Base-by-base conservation (phyloP, 768 basidiomycete species). In the Amanita pseudoporphyria region DNA sequence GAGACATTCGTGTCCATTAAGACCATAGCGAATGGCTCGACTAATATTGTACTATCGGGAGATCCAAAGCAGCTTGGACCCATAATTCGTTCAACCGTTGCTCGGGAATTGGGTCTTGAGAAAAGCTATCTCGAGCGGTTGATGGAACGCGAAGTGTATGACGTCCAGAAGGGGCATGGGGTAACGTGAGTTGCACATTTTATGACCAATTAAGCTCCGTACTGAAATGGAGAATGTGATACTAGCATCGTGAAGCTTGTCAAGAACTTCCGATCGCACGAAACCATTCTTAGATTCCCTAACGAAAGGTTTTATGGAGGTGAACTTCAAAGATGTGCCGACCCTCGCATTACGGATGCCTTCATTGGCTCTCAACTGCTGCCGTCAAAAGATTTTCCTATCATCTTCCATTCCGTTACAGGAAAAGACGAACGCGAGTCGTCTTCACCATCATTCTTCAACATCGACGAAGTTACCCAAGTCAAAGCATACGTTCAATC, bases 41-140 rank as follows among this genome's bases (percentile, higher is more conserved):
- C 83, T 0, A 81, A 77, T 42, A 62, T 86, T 21, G 60, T 86
- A 3, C 66, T 87, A 0, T 76, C 81, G 1, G 84, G 84, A 0
- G 84, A 87, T 56, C 83, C 78, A 0, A 82, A 80, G 62, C 84
- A 86, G 56, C 68, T 86, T 7, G 82, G 84, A 0, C 84, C 84
- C 0, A 77, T 85, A 50, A 74, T 86, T 44, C 71, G 76, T 1
- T 84, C 82, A 0, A 53, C 54, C 2, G 67, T 82, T 35, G 83
- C 82, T 1, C 66, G 72, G 14, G 67, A 69, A 30, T 65, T 86
- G 3, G 81, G 79, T 0, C 60, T 86, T 3, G 76, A 76, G 52
- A 69, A 56, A 18, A 84, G 82, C 53, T 85, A 77, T 52, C 59
- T 86, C 22, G 81, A 84, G 56, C 67, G 84, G 7, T 57, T 81